Conservation (phyloP, 495 filamentous ascomycete genomes). For the Hyphodiscus hymeniophilus region DNA sequence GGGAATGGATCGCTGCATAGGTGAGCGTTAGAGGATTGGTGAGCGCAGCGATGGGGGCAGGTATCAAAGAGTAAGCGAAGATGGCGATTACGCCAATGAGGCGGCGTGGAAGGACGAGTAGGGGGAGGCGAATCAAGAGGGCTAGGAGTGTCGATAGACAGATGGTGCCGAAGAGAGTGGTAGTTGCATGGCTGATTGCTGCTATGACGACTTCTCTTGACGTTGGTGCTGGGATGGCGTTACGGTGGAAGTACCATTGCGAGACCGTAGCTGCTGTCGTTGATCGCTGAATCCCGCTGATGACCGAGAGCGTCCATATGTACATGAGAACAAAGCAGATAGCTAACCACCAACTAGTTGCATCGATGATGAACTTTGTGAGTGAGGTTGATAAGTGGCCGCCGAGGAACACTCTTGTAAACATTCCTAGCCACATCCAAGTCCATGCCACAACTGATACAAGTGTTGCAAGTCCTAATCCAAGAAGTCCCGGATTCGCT, state of each 20-base stretch:
- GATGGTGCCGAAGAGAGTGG: constrained; percentile 88
- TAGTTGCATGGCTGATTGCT: constrained; percentile 67
- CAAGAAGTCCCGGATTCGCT: constrained; percentile 73
- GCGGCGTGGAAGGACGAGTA: constrained; percentile 74
- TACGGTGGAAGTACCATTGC: constrained; percentile 98
- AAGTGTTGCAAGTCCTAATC: constrained; percentile 74
- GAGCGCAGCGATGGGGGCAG: constrained; percentile 72
- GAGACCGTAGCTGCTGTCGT: constrained; percentile 92
- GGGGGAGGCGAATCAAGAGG: constrained; percentile 74
- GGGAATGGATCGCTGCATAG: constrained; percentile 89
- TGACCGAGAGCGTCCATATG: constrained; percentile 83
- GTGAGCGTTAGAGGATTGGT: constrained; percentile 88
- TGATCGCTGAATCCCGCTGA: constrained; percentile 78
- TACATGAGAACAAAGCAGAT: constrained; percentile 88
- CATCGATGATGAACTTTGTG: constrained; percentile 66
- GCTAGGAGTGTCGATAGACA: constrained; percentile 75
- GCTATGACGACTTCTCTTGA: constrained; percentile 74
- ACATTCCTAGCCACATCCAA: constrained; percentile 96
- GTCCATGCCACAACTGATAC: constrained; percentile 74
- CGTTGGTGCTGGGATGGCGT: constrained; percentile 65
- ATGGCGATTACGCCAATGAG: constrained; percentile 43
- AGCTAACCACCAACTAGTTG: constrained; percentile 85
- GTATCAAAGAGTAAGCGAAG: constrained; percentile 68
- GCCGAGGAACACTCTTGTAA: constrained; percentile 85
- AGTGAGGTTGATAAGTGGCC: constrained; percentile 59